These are phyloP conservation scores for Tuctoria greenei DNA, from an alignment of 176 grass and related monocot genomes.

Conservation along the genomic window DNA sequence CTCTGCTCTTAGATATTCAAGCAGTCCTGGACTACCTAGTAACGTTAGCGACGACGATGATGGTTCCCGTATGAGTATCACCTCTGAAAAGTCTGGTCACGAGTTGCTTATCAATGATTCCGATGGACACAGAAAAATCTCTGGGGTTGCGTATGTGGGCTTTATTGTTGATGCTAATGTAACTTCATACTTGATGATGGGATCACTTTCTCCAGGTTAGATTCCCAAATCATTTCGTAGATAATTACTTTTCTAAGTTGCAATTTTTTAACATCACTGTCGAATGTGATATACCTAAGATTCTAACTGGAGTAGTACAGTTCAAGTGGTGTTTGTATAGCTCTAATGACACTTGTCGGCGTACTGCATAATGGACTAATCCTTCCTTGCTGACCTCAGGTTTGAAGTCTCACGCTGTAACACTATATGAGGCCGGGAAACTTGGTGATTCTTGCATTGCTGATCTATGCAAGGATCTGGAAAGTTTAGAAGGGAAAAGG, in stretches of 20 bases:
- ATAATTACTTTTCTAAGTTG: background rate
- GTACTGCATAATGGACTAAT: conserved; percentile 7
- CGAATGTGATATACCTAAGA: background rate
- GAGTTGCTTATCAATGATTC: conserved; percentile 53
- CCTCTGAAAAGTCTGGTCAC: conserved; percentile 64
- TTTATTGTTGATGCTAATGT: conserved; percentile 97
- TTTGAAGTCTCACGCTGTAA: conserved; percentile 87
- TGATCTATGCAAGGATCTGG: conserved; percentile 79
- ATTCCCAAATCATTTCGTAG: conserved; percentile 6
- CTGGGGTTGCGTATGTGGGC: conserved; percentile 66
- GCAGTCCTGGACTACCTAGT: conserved; percentile 31
- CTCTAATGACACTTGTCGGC: conserved; percentile 12
- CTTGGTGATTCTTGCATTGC: conserved; percentile 81
- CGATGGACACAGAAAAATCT: conserved; percentile 56
- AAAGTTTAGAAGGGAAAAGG: conserved; percentile 80
- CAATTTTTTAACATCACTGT: background rate
- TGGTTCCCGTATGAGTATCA: conserved; percentile 51
- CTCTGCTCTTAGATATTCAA: conserved; percentile 65
- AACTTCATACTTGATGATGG: conserved; percentile 99
- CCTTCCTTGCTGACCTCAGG: conserved; percentile 46
- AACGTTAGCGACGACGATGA: conserved; percentile 71
- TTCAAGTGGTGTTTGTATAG: background rate
- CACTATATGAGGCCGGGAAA: conserved; percentile 94
- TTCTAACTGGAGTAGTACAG: background rate
- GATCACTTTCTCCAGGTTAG: conserved; percentile 88